Evolutionary conservation across 352 stramenopile genomes (phyloP), one percentile per base, ranked within the genome.

Genomic region (Phytophthora palmivora): DNA sequence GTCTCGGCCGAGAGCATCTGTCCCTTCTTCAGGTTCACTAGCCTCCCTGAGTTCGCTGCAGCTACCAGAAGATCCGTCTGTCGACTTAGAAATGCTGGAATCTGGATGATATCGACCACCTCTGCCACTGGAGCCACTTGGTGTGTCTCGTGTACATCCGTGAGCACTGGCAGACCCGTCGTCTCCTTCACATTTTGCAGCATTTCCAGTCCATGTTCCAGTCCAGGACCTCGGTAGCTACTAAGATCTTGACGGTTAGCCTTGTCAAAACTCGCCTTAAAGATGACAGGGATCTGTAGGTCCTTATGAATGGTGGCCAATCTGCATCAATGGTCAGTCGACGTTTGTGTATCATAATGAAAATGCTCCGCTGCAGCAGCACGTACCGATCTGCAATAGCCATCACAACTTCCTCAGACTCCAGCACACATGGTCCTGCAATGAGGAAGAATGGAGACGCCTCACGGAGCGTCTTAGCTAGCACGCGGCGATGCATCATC

Each of bases 191-290:
- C 87, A n/a, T 64, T 71, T 36, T 84, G 71, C 51, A 97, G 63
- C 58, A 97, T 80, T 51, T 75, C 63, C 19, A 97, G 76, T 10
- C 89, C 88, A 10, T 76, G 52, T 4, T 82, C 73, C 8, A 97
- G 68, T 6, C 89, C 89, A 15, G 85, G 85, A 0, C 88, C 89
- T 50, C 89, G 74, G 59, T 89, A 96, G 56, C 84, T 95, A 30
- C 66, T 73, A 30, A 94, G 63, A 39, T 94, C 79, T 63, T 95
- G 87, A 10, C 89, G 84, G 52, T 97, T 96, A 24, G 89, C 88
- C 48, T 97, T 97, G 75, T 96, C 89, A 51, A 94, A 97, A 54
- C 87, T 96, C 0, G 85, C 87, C 55, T 97, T 97, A 72, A 96
- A 97, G 53, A 97, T 69, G 24, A 94, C 79, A 7, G 85, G 85